Base-by-base conservation (phyloP, 2,329 filamentous ascomycete genomes). In the Penicillium sclerotigenum region DNA sequence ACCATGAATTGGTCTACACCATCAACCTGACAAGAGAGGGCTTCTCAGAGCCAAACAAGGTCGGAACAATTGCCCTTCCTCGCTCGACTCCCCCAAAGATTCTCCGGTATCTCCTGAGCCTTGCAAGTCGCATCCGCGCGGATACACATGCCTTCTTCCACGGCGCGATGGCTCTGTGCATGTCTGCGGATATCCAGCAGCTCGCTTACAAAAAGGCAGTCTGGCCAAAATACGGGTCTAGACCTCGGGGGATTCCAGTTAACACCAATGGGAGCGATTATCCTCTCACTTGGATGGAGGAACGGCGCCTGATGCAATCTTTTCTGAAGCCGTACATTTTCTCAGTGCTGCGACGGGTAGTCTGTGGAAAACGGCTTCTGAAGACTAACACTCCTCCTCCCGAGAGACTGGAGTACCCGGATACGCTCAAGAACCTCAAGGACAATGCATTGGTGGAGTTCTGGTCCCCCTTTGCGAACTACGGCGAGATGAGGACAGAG, bases 71-170 rank as follows among this genome's bases (percentile, higher is more conserved):
- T 28, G 7, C 7, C 2, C 28, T 51, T 7, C 48, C 48, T 4
- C 2, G 1, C 0, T 26, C 20, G 26, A 51, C 48, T 8, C 48
- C 48, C 2, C 28, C 20, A 2, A 24, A 20, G 3, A 3, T 26
- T 11, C 20, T 42, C 7, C 36, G 18, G 0, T 10, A 38, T 13
- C 28, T 51, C 0, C 11, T 51, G 1, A n/a, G 8, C 5, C 14
- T 51, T 2, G 10, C 28, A 13, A 42, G 14, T 4, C 28, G 20
- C 1, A 14, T 43, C 10, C 48, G 37, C 4, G 1, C 4, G 5
- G 28, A 51, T 16, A 20, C 37, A 2, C 48, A 51, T 31, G 48
- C 37, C 4, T 51, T 51, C 16, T 51, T 51, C 16, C 48, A 51
- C 33, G 5, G 5, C 1, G 9, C 34, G 1, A 40, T 49, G n/a